phyloP scores from a whole-genome alignment of 2,329 filamentous ascomycete species.

The Coleophoma cylindrospora region DNA sequence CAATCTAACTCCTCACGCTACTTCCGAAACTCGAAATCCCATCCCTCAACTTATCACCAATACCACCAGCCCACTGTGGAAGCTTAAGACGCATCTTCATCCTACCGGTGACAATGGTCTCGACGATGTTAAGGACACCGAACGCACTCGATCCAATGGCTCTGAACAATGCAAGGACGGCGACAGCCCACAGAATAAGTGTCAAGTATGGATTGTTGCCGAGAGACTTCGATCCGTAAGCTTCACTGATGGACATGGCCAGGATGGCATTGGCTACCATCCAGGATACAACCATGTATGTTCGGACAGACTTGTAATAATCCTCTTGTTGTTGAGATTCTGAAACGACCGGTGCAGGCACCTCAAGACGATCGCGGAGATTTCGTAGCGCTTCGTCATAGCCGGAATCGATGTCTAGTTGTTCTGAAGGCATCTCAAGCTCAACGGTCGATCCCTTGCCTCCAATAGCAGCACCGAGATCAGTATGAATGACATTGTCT shows the following conservation, averaged over 20 bases:
- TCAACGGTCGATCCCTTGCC: constrained; percentile 75
- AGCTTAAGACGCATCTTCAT: constrained; percentile 37
- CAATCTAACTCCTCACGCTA: constrained; percentile 16
- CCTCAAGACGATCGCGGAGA: constrained; percentile 86
- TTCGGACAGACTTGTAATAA: constrained; percentile 95
- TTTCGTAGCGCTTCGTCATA: constrained; percentile 97
- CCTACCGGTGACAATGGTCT: constrained; percentile 81
- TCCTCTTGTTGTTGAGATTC: constrained; percentile 92
- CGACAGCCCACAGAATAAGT: constrained; percentile 91
- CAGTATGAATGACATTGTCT: constrained; percentile 90
- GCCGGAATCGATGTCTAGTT: constrained; percentile 95
- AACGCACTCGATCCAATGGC: constrained; percentile 79
- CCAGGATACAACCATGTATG: constrained; percentile 97
- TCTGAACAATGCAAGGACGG: constrained; percentile 79
- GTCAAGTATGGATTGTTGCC: constrained; percentile 84
- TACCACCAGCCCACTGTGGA: constrained; percentile 22
- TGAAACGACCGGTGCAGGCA: constrained; percentile 53
- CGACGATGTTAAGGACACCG: constrained; percentile 76
- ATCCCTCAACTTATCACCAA: constrained; percentile 21
- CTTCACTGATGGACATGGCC: constrained; percentile 87
- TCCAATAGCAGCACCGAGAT: constrained; percentile 80
- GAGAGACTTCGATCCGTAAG: constrained; percentile 68
- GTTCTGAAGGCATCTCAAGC: constrained; percentile 95
- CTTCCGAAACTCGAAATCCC: constrained; percentile 24
- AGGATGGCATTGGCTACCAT: constrained; percentile 88